Conservation (phyloP, 2,329 filamentous ascomycete species). For the Cadophora sp. region DNA sequence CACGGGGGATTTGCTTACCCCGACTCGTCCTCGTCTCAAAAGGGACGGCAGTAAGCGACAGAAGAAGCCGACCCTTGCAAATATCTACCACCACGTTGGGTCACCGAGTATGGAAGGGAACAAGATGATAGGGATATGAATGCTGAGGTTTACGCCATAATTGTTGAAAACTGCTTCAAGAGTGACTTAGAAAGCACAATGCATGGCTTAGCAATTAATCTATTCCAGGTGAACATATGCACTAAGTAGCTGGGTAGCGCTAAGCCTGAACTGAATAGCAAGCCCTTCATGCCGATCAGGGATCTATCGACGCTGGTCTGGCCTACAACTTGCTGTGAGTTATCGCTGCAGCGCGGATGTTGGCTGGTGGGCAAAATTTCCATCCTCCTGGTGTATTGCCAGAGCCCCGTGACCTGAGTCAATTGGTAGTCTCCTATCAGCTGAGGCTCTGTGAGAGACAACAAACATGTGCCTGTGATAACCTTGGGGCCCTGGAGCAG, state of each 20-base stretch:
- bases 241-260: not conserved
- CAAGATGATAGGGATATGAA: not conserved
- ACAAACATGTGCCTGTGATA: not conserved
- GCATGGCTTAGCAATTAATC: not conserved
- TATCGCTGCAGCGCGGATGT: not conserved
- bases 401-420: constrained; percentile 18
- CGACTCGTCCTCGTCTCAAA: constrained; percentile 6
- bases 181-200: not conserved
- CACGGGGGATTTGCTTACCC: constrained; percentile 15
- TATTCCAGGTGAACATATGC: not conserved
- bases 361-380: not conserved
- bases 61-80: not conserved
- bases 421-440: not conserved
- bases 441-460: not conserved
- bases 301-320: not conserved
- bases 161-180: not conserved
- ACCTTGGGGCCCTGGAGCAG: not conserved
- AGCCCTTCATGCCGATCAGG: constrained; percentile 9
- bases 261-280: not conserved
- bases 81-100: constrained; percentile 4
- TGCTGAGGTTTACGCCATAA: not conserved
- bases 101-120: constrained; percentile 9
- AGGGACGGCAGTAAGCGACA: constrained; percentile 1
- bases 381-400: not conserved
- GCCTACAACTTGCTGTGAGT: not conserved